Evolutionary conservation across 1,284 basidiomycete genomes (phyloP).

Genomic region (Apiotrichum domesticum): DNA sequence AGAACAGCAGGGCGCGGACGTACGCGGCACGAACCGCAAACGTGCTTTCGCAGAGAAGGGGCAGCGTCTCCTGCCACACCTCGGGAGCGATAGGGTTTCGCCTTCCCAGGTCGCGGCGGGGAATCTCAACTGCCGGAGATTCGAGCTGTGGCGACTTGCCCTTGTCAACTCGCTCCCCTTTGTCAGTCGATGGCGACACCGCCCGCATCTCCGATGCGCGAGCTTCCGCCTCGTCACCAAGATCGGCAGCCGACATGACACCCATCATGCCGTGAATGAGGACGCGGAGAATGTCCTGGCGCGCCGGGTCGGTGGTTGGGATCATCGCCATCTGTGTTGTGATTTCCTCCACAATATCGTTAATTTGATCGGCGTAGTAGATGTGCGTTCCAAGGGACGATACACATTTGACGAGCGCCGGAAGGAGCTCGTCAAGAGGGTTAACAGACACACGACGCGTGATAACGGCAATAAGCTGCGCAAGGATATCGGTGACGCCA

Average conservation of each 20-base stretch:
- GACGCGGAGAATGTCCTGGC: constrained; percentile 62
- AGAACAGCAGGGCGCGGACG: constrained; percentile 62
- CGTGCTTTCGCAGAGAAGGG: constrained; percentile 69
- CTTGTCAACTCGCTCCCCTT: constrained; percentile 16
- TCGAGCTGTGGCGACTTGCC: constrained; percentile 33
- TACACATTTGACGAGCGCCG: constrained; percentile 69
- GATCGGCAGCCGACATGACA: constrained; percentile 32
- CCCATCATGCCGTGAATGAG: constrained; percentile 38
- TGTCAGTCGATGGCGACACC: neutral
- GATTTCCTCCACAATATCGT: constrained; percentile 82
- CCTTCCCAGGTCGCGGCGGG: constrained; percentile 38
- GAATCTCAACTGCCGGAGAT: constrained; percentile 22
- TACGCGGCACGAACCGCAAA: constrained; percentile 70
- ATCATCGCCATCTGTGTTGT: constrained; percentile 60
- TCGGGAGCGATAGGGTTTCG: constrained; percentile 71
- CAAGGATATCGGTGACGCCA: constrained; percentile 81
- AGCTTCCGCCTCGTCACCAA: constrained; percentile 32
- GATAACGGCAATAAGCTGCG: constrained; percentile 66
- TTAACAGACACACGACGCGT: constrained; percentile 64
- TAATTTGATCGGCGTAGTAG: constrained; percentile 94
- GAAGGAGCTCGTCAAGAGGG: constrained; percentile 62
- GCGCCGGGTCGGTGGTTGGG: constrained; percentile 49
- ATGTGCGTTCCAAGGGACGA: constrained; percentile 74
- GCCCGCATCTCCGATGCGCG: constrained; percentile 2
- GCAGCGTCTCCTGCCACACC: constrained; percentile 81